A percentile compares a stretch with the other conserved stretches of the same genome.
These are phyloP conservation scores for Lithocarpus polystachyus DNA, from an alignment of 306 rosid genomes.

Conservation along the genomic window DNA sequence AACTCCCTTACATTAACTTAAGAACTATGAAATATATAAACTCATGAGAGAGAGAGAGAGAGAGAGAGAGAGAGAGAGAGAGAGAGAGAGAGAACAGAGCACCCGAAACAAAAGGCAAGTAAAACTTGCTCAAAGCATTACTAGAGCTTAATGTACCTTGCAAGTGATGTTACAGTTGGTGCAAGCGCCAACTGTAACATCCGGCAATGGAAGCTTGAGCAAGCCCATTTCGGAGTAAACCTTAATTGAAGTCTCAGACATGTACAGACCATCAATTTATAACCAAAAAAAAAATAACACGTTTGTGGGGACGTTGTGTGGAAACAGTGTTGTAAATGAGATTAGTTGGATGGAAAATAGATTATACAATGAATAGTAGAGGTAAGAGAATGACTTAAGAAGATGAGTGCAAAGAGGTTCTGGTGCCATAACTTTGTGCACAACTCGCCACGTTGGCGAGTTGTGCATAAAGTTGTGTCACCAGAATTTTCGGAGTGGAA, in stretches of 20 bases:
- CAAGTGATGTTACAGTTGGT: constrained; percentile 65
- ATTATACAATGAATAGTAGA: constrained; percentile 16
- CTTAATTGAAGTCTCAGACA: neutral
- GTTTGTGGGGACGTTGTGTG: constrained; percentile 19
- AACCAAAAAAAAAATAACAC: constrained; percentile 10
- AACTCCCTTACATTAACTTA: neutral
- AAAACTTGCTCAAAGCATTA: neutral
- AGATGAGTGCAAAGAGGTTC: no score
- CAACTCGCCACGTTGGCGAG: no score
- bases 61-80: neutral
- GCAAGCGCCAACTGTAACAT: constrained; percentile 38
- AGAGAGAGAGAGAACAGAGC: no score
- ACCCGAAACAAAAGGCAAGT: neutral
- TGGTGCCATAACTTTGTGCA: no score
- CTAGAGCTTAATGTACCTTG: constrained; percentile 47
- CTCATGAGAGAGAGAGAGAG: neutral
- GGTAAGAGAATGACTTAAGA: constrained; percentile 27
- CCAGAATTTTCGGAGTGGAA: no score
- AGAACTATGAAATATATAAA: neutral
- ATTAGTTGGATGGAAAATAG: constrained; percentile 2
- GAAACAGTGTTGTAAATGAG: constrained; percentile 6
- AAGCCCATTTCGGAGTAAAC: constrained; percentile 43
- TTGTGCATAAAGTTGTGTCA: no score
- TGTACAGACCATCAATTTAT: constrained; percentile 12
- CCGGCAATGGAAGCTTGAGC: constrained; percentile 31